Evolutionary conservation across 2,329 filamentous ascomycete species (phyloP).

Genomic region (Ophiocordyceps camponoti-saundersi): DNA sequence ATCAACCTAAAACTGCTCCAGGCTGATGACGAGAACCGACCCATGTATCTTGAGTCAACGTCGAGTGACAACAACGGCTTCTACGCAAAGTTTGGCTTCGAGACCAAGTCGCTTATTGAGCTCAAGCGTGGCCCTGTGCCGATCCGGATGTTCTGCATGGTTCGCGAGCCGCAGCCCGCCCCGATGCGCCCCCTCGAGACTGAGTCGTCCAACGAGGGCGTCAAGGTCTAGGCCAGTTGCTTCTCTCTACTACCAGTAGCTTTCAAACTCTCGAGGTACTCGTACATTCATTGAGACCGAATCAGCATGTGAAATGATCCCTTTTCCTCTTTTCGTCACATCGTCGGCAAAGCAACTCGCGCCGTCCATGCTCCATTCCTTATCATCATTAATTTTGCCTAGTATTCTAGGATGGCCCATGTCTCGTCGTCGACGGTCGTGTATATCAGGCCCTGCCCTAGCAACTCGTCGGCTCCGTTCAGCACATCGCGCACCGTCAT

Average conservation of each 20-base stretch:
- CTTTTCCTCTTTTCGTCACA: neutral
- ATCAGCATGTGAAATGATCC: no score
- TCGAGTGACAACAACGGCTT: slow-evolving; percentile 50
- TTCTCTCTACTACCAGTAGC: neutral
- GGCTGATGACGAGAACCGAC: slow-evolving; percentile 49
- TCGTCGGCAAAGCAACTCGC: neutral
- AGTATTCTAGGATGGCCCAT: slow-evolving; percentile 61
- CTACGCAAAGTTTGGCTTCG: slow-evolving; percentile 63
- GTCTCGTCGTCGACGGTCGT: slow-evolving; percentile 88
- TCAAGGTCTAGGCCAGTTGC: slow-evolving; percentile 1
- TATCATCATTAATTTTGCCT: neutral
- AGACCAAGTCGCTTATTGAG: slow-evolving; percentile 43
- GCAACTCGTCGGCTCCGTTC: slow-evolving; percentile 66
- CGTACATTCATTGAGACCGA: neutral
- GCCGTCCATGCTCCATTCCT: neutral
- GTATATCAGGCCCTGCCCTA: slow-evolving; percentile 60
- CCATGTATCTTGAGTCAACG: slow-evolving; percentile 68
- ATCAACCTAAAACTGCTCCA: neutral
- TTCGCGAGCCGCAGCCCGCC: slow-evolving; percentile 45
- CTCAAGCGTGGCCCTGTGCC: slow-evolving; percentile 40
- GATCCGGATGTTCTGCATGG: slow-evolving; percentile 63
- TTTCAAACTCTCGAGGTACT: neutral
- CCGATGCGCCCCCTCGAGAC: slow-evolving; percentile 5
- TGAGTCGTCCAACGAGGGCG: slow-evolving; percentile 3
- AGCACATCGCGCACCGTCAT: slow-evolving; percentile 55